Base-by-base conservation (phyloP, 2,329 filamentous ascomycete genomes). In the Fusarium dimerum region DNA sequence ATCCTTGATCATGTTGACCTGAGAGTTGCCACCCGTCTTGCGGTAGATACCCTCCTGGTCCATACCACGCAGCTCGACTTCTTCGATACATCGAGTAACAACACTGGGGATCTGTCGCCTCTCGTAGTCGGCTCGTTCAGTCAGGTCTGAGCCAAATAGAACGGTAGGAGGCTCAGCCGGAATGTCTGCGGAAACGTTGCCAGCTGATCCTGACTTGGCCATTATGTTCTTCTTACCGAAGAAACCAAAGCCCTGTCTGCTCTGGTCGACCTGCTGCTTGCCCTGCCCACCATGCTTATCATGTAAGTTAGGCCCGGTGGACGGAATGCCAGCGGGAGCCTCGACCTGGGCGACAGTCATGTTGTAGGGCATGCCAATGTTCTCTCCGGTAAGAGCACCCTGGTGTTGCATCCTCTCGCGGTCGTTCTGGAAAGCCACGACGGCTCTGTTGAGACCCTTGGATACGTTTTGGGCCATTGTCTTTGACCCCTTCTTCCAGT, bases 401-500 rank as follows among this genome's bases (percentile, higher is more conserved):
- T 76, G 76, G 45, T 77, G 76, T 76, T 75, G 73, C 73, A 65
- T 76, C 70, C 60, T 76, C 62, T 87, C 83, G 44, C 82, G 84
- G 42, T 79, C 78, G 65, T 73, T 84, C 68, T 80, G 82, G 78
- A 82, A 86, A 48, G 87, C 88, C 45, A 87, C 88, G 54, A 97
- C 95, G 6, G 92, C 92, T 49, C 92, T 90, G 72, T 96, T 96
- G 71, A 97, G 86, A 47, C 92, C 92, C 76, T 97, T 97, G 55
- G 89, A 89, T 47, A 97, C 89, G 67, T 92, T 93, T 72, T 97
- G 96, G 29, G 92, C 92, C 64, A 97, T 87, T 50, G 90, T 92
- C 73, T 96, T 93, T 39, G 90, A 90, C 39, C 92, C 92, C 78
- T 95, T 96, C 81, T 97, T 96, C 92, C 94, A 97, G 75, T 96